Percentiles rank a stretch among this genome's conserved stretches.
These are phyloP conservation scores for Parachlorella kessleri DNA, from an alignment of 139 green algal species.

Conservation along the genomic window DNA sequence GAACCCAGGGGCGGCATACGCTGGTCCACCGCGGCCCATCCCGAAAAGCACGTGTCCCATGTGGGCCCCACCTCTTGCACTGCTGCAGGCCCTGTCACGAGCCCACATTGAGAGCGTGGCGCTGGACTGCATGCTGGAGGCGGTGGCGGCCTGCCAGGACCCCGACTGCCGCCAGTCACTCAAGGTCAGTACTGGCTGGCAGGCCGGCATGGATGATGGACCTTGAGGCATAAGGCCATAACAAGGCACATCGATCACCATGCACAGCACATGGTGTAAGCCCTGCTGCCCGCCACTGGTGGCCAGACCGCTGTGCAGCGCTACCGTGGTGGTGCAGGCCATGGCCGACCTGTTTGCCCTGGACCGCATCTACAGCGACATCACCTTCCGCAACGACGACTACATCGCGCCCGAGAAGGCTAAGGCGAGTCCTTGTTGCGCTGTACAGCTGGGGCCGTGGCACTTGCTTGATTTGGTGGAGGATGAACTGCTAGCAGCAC, in stretches of 20 bases:
- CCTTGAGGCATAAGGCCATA: too few relatives aligned
- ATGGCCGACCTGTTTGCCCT: slow-evolving; percentile 85
- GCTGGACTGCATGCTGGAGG: slow-evolving; percentile 55
- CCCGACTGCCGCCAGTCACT: slow-evolving; percentile 68
- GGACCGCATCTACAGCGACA: slow-evolving; percentile 71
- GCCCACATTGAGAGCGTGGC: slow-evolving; percentile 57
- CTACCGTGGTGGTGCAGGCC: slow-evolving; percentile 37
- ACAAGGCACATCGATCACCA: too few relatives aligned
- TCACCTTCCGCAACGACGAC: slow-evolving; percentile 80
- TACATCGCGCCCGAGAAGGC: slow-evolving; percentile 84
- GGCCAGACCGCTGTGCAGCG: too few relatives aligned
- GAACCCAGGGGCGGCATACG: too few relatives aligned
- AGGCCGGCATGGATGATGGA: too few relatives aligned
- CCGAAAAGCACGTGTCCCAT: too few relatives aligned
- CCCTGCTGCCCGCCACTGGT: too few relatives aligned
- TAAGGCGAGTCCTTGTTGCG: too few relatives aligned
- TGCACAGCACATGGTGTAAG: too few relatives aligned
- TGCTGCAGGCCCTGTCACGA: slow-evolving; percentile 26
- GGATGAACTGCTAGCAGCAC: too few relatives aligned
- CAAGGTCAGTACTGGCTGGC: slow-evolving; percentile 29
- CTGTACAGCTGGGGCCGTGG: slow-evolving; percentile 63
- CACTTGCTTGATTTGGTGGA: too few relatives aligned
- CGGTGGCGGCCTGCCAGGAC: slow-evolving; percentile 63
- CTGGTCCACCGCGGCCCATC: too few relatives aligned
- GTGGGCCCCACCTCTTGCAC: neutral